Base-by-base conservation (phyloP, 164 flowering plant species). In the Buxus sempervirens region DNA sequence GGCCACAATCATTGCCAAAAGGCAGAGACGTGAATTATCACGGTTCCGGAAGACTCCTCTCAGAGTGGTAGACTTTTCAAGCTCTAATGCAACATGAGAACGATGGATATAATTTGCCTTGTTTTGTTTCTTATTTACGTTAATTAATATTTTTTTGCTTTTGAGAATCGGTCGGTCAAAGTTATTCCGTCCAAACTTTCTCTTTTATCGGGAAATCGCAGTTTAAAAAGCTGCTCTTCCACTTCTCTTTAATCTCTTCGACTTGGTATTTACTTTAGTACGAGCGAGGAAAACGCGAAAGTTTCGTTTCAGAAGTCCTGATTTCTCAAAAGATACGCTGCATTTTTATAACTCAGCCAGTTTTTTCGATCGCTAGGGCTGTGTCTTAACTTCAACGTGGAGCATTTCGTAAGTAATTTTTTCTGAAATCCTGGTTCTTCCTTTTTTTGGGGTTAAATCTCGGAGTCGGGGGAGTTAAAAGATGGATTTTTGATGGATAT, bases 171-270 rank as follows among this genome's bases (percentile, higher is more conserved):
- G 67, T 70, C 63, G 68, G 42, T 61, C 21, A 28, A 32, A 54
- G 5, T 23, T 36, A 21, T 69, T 60, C 77, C 77, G 58, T 69
- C 70, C 73, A 74, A 74, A 69, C 62, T 26, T 56, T 19, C 65
- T 32, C 68, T 64, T 73, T 68, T 63, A 49, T 36, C 64, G 26
- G 72, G 65, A 42, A 69, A 69, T 26, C 72, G 54, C 68, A 53
- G 48, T 51, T 19, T 54, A 3, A n/a, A 59, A 49, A 19, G 13
- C 21, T 26, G 36, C 38, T 48, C 59, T 32, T 14, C 49, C n/a
- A 22, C 36, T 20, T 27, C 48, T 20, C 25, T 18, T 57, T 21
- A 38, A 65, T 57, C 21, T 41, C 48, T 60, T 20, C 19, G 49
- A 18, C 5, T 45, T 15, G 2, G 5, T 10, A 6, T 4, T 15